These are phyloP conservation scores for Ramalina intermedia DNA, from an alignment of 495 filamentous ascomycete genomes.

Conservation along the genomic window DNA sequence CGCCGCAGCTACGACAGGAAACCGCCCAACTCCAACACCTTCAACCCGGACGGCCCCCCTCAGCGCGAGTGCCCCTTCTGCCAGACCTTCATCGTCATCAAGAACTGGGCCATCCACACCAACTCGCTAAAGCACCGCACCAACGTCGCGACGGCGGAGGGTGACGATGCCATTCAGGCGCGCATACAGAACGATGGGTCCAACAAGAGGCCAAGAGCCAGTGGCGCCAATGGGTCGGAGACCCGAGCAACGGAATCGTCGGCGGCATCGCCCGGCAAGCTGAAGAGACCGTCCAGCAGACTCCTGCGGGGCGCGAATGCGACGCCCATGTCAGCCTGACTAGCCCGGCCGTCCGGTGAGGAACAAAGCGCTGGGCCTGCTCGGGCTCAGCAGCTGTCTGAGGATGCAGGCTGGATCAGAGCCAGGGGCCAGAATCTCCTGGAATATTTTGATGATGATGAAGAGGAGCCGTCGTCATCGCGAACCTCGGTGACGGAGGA, in stretches of 20 bases:
- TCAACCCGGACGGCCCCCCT: no score
- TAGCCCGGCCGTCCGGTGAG: no score
- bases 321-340: neutral
- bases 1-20: neutral
- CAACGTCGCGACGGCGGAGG: neutral
- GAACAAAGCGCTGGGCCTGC: no score
- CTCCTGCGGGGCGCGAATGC: neutral
- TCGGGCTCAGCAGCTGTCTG: neutral
- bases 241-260: neutral
- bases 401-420: neutral
- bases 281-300: neutral
- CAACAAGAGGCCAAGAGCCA: neutral
- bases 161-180: neutral
- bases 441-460: neutral
- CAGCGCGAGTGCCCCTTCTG: neutral
- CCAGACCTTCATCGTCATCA: neutral
- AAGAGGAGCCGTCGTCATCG: no score
- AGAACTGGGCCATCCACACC: constrained; percentile 2
- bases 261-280: neutral
- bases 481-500: no score
- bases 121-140: neutral
- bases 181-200: neutral
- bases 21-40: neutral
- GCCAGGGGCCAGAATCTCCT: neutral
- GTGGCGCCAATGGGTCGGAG: neutral